Base-by-base conservation (phyloP, 1,284 basidiomycete genomes). In the Rhodotorula sp. region DNA sequence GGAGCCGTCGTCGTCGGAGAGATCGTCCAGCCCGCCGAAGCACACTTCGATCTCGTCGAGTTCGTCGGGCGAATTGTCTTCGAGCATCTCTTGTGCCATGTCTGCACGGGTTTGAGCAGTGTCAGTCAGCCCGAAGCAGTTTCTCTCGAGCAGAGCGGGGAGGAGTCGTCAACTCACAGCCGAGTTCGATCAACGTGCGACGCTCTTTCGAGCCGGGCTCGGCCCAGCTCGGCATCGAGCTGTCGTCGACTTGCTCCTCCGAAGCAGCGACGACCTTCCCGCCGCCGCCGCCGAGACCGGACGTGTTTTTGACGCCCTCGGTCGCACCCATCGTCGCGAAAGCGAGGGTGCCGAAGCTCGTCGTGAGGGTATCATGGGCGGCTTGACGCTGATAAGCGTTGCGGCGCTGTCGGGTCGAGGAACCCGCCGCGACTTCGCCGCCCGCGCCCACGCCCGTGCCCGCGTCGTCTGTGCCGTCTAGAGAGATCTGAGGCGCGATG, bases 81-180 rank as follows among this genome's bases (percentile, higher is more conserved):
- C 75, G 66, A 76, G 70, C 23, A 76, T 68, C 57, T 76, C 72
- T 31, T 74, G 72, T 10, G 72, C 72, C 16, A 76, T 64, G 48
- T 71, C 74, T 76, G 47, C 6, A 16, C 10, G 7, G n/a, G 3
- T 12, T 5, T 3, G 1, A 26, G 8, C 4, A 26, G 26, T 31
- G 12, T 20, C 16, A 29, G 63, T n/a, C 26, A 26, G 14, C 14
- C 12, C 52, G 21, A 5, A n/a, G 23, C 14, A 29, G 21, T 21
- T 26, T 15, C 52, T 21, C 51, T 12, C 34, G 26, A 18, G n/a
- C 60, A 43, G 1, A 14, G 39, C 39, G 39, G 12, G 10, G 39
- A 48, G 26, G 34, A 48, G 15, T 23, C 20, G 31, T 15, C 1
- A n/a, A 68, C 75, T 34, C 31, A 72, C 72, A 71, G 7, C 70